Evolutionary conservation across 441 rosid species (phyloP).

Genomic region (Adansonia grandidieri): DNA sequence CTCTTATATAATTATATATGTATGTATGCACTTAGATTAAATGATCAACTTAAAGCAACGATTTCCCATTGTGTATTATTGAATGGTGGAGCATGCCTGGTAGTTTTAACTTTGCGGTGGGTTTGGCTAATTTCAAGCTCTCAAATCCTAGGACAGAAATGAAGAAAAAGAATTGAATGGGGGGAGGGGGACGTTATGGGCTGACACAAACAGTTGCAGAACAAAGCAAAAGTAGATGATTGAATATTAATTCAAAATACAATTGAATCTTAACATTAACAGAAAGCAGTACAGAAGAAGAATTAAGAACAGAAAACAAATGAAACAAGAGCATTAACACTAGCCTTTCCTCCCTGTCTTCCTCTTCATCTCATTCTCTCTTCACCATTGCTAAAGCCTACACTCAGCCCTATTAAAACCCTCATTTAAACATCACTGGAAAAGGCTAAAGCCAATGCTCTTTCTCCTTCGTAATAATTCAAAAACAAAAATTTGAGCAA

Average conservation of each 20-base stretch:
- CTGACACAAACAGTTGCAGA: slow-evolving; percentile 1
- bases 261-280: slow-evolving; percentile 24
- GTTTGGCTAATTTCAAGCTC: background rate
- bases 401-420: slow-evolving; percentile 22
- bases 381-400: slow-evolving; percentile 15
- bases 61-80: background rate
- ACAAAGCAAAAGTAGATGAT: slow-evolving; percentile 30
- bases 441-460: slow-evolving; percentile 68
- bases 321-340: slow-evolving; percentile 68
- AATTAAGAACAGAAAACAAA: slow-evolving; percentile 34
- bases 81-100: background rate
- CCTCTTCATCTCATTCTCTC: background rate
- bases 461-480: slow-evolving; percentile 30
- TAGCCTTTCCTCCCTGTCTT: slow-evolving; percentile 41
- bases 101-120: background rate
- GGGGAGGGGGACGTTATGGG: background rate
- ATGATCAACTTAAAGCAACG: background rate
- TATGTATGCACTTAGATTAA: no score
- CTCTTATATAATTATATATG: no score
- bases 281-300: slow-evolving; percentile 36
- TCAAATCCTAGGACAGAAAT: background rate
- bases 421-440: slow-evolving; percentile 38
- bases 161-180: background rate
- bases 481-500: slow-evolving; percentile 20
- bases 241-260: slow-evolving; percentile 38